Base-by-base conservation (phyloP, 345 rosid species). In the Salix udensis region DNA sequence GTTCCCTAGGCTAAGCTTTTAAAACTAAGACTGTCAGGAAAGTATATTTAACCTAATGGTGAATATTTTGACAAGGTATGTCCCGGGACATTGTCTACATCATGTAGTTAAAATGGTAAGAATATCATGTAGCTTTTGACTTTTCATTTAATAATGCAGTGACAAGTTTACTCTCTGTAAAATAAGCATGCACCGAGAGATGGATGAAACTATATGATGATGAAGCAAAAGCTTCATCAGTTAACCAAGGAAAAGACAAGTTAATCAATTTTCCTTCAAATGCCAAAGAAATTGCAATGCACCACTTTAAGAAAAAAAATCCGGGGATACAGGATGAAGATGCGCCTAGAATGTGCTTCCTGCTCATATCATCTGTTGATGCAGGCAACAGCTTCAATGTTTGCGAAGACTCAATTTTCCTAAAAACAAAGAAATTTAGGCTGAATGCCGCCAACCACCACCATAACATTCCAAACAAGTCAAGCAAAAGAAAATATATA, bases 321-420 rank as follows among this genome's bases (percentile, higher is more conserved):
- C 14, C 55, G 82, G 88, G 98, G 99, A 96, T 96, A 96, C 99
- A 83, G 44, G 94, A 86, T 44, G 91, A 82, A 78, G 88, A 81
- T 80, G 79, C 80, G 71, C 97, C 93, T 65, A 93, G 87, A 77
- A 81, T 76, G 48, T 85, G 90, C 83, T 88, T 93, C 88, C 91
- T 94, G 68, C 87, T 82, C 44, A 90, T 77, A 77, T 96, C 98
- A 83, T 96, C 98, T 2, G 87, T 68, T 60, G 98, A 83, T 73
- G 93, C 85, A 14, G 93, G 87, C 85, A 96, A 81, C 74, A 91
- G 75, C 87, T 91, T 94, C 77, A 92, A 79, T 66, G 88, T 75
- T 80, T 89, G 98, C 61, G 91, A 84, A 71, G 88, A 75, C 74
- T 88, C 91, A 77, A 79, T 31, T 80, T 88, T 92, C 92, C 98